Evolutionary conservation across 345 rosid species (phyloP), one percentile per base, ranked within the genome.

Genomic region (Orychophragmus violaceus): DNA sequence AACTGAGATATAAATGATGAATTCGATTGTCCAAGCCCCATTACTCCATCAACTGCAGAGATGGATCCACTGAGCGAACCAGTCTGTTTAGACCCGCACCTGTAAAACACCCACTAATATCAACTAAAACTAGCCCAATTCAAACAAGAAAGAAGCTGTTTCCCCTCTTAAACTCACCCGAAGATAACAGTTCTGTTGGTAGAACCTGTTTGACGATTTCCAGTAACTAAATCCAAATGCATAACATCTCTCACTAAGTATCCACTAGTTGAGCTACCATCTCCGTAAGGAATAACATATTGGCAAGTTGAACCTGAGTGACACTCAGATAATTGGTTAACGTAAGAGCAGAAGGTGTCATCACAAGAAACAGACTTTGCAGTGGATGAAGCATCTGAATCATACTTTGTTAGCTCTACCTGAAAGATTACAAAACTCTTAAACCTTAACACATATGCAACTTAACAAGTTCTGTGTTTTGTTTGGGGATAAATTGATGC

Each of bases 1-100:
- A 94, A 75, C 80, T 94, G 99, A 17, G 97, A 88, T 69, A 90
- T 72, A 79, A 90, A 62, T 16, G 99, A 90, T 12, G 97, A 82
- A 64, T 87, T 88, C 30, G 96, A 74, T 54, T 94, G 92, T 63
- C 99, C 99, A 69, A 94, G 85, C 50, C 97, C 97, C 70, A 94
- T 63, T 59, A 90, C 84, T 64, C 99, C 99, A 76, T 90, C 96
- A 71, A 94, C 81, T 46, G 97, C 97, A 67, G 79, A 79, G 36
- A 63, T 71, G 19, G 97, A 81, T 50, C 82, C 52, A 12, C 89
- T 86, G 4, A 90, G 77, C 49, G 81, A 85, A 66, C 97, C 99
- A 39, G 97, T 83, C 79, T 87, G 97, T 71, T 75, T 78, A 71
- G 77, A 81, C 8, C 97, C 94, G 48, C 99, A 94, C 48, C 94